Base-by-base conservation (phyloP, 1,284 basidiomycete species). In the Lentinus polychrous region DNA sequence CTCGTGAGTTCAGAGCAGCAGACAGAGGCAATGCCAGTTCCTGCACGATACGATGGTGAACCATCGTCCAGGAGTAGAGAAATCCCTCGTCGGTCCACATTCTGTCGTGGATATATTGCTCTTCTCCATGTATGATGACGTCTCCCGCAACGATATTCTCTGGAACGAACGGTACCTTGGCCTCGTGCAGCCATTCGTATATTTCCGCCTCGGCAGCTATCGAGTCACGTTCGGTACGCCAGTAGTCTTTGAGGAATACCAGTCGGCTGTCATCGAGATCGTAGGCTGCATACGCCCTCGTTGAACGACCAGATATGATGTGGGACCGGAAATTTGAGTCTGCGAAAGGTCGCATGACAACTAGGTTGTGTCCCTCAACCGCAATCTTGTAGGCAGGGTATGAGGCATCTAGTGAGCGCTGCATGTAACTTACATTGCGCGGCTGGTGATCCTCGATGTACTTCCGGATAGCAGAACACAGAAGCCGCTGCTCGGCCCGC, bases 161-260 rank as follows among this genome's bases (percentile, higher is more conserved):
- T 2, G 51, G 49, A 14, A 55, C 24, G 35, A 46, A 36, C 6
- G 51, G 52, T 10, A 51, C 43, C 1, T 45, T n/a, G 18, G 17
- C 2, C 5, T 49, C 43, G 6, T 42, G 11, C 12, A 53, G 39
- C 8, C 20, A 15, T 15, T 24, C 41, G 42, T 53, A 53, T 27
- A 38, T 39, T 10, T 43, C 35, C 5, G 31, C 45, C 33, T 51
- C 49, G 4, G 45, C 36, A 5, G 44, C 17, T 8, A 17, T 14
- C 2, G 22, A 39, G 6, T 14, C 14, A 24, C 23, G 17, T 11
- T 49, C 50, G 11, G 39, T 20, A 8, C 49, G 40, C 52, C 52
- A 53, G 12, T 33, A 44, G 42, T 52, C 52, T 39, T 49, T 54
- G 12, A 54, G 50, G 27, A 51, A 54, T 8, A 54, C 43, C 11